Evolutionary conservation across 495 filamentous ascomycete genomes (phyloP).

Genomic region (Lindgomyces ingoldianus): DNA sequence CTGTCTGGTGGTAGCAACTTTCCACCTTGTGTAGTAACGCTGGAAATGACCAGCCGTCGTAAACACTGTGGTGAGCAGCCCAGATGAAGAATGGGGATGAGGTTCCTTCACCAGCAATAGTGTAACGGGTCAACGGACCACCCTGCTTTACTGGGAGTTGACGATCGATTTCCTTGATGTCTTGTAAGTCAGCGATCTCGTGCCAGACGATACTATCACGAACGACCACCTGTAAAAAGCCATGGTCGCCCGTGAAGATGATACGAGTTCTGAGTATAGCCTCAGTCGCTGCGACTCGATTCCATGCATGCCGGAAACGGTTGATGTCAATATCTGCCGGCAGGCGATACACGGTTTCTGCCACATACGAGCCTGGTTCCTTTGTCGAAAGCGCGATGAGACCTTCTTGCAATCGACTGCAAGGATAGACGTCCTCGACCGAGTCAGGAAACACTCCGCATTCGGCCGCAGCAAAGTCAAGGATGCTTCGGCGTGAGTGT

Average conservation of each 20-base stretch:
- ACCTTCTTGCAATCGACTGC: conserved; percentile 57
- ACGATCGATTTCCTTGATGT: conserved; percentile 18
- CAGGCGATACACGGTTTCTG: conserved; percentile 50
- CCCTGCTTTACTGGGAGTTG: conserved; percentile 22
- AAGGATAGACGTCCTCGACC: conserved; percentile 62
- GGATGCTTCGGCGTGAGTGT: conserved; percentile 37
- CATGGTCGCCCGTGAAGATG: conserved; percentile 35
- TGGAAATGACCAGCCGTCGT: conserved; percentile 62
- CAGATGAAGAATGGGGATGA: conserved; percentile 26
- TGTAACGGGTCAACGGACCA: conserved; percentile 17
- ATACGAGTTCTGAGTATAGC: conserved; percentile 50
- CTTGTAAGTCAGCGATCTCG: conserved; percentile 10
- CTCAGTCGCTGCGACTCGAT: conserved; percentile 37
- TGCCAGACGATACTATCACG: conserved; percentile 21
- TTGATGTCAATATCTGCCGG: conserved; percentile 46
- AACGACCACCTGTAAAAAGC: conserved; percentile 39
- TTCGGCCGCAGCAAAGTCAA: conserved; percentile 51
- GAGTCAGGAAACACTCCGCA: conserved; percentile 48
- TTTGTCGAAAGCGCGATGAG: conserved; percentile 52
- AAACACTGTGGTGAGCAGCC: conserved; percentile 68
- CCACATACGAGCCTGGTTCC: conserved; percentile 48
- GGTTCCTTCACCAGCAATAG: conserved; percentile 23
- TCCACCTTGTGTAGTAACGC: conserved; percentile 20
- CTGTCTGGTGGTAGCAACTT: conserved; percentile 12
- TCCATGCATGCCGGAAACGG: conserved; percentile 53